These are phyloP conservation scores for Solanum etuberosum DNA, from an alignment of 257 asterid species.

Conservation along the genomic window DNA sequence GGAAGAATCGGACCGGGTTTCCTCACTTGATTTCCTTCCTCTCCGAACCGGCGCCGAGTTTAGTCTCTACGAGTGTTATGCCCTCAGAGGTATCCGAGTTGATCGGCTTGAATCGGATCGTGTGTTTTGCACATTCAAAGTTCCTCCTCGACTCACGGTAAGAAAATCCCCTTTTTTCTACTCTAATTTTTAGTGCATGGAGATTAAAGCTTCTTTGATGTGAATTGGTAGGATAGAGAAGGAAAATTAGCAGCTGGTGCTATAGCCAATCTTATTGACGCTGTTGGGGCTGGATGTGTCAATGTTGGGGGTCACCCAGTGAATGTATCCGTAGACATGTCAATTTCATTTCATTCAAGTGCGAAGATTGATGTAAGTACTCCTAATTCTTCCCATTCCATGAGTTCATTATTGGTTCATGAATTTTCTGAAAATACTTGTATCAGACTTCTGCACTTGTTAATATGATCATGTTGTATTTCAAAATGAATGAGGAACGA, in stretches of 20 bases:
- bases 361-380: conserved; percentile 51
- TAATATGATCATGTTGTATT: background rate
- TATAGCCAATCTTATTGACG: conserved; percentile 49
- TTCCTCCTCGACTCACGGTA: conserved; percentile 64
- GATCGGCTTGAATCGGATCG: conserved; percentile 33
- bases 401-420: background rate
- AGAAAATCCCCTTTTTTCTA: background rate
- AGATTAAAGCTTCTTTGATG: background rate
- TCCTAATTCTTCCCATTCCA: background rate
- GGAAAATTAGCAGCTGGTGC: conserved; percentile 57
- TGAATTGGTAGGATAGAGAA: conserved; percentile 28
- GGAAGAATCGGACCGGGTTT: conserved; percentile 23
- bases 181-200: background rate
- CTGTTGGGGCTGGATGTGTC: conserved; percentile 51
- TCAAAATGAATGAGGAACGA: background rate
- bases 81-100: conserved; percentile 48
- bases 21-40: conserved; percentile 36
- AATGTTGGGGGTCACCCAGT: conserved; percentile 35
- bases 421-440: background rate
- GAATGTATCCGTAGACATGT: conserved; percentile 69
- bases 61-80: conserved; percentile 50
- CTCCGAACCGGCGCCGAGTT: conserved; percentile 15
- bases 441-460: background rate
- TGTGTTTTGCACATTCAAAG: conserved; percentile 49
- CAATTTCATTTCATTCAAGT: conserved; percentile 45